Percentiles rank a stretch among this genome's conserved stretches.
Evolutionary conservation across 2,329 filamentous ascomycete genomes (phyloP).

Genomic region (Nectriaceae sp.): DNA sequence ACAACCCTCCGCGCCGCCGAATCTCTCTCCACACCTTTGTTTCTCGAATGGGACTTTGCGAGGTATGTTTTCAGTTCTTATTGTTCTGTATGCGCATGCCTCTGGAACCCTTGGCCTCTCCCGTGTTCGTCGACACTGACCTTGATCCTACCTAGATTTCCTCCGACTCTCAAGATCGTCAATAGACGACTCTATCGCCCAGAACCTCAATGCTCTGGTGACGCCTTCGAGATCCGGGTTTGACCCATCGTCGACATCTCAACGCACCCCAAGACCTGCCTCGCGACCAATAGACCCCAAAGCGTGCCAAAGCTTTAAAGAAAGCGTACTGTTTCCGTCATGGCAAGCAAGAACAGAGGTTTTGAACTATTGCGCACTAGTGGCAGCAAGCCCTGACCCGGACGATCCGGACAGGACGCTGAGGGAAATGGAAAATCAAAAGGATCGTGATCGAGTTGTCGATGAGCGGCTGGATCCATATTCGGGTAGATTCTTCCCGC

Average conservation of each 20-base stretch:
- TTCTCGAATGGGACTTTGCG: conserved; percentile 69
- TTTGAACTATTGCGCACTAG: conserved; percentile 83
- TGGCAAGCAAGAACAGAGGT: conserved; percentile 86
- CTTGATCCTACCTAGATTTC: conserved; percentile 66
- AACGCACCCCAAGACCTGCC: conserved; percentile 54
- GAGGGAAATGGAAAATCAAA: conserved; percentile 69
- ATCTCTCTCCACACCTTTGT: conserved; percentile 74
- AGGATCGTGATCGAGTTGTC: conserved; percentile 71
- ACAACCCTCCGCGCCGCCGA: conserved; percentile 47
- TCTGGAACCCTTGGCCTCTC: not conserved
- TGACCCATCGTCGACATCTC: conserved; percentile 75
- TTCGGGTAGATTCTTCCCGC: conserved; percentile 76
- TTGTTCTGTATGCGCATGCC: not conserved
- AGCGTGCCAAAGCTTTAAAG: conserved; percentile 72
- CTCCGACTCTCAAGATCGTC: conserved; percentile 80
- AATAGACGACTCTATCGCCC: conserved; percentile 90
- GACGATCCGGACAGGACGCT: conserved; percentile 77
- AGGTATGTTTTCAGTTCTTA: conserved; percentile 51
- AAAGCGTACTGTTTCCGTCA: conserved; percentile 78
- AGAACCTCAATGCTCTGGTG: conserved; percentile 87
- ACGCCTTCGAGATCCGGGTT: conserved; percentile 74
- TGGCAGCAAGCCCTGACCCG: conserved; percentile 85
- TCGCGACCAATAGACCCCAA: conserved; percentile 57
- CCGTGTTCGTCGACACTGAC: too few relatives aligned
- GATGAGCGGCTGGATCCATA: conserved; percentile 94